Evolutionary conservation across 169 alveolate species (phyloP), one percentile per base, ranked within the genome.

Genomic region (Ichthyophthirius multifiliis): DNA sequence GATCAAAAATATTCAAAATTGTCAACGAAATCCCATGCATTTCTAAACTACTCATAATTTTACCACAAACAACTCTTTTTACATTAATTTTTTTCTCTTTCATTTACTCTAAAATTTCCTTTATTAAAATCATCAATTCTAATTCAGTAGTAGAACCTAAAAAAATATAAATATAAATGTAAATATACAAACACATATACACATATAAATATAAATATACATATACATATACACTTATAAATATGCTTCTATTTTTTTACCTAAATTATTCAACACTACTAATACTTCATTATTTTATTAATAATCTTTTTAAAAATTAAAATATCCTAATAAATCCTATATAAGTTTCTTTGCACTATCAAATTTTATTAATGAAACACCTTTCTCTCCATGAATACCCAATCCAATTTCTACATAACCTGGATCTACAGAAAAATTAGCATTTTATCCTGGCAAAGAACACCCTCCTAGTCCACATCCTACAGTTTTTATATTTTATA

Each of bases 311-410:
- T 55, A 27, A 4, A 55, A 18, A 27, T 55, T 27, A 27, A 55
- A 18, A 0, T 27, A 27, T 5, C 31, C 41, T 1, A 55, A 10
- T 39, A 55, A 27, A 5, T 55, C 71, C 31, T 55, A 9, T 10
- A 55, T 27, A 10, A 55, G 23, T 2, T n/a, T 6, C 10, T 55
- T 4, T 20, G 71, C 71, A 2, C 43, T 10, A 4, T 18, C 62
- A 31, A 75, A 41, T 75, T 85, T 83, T 15, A 65, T 16, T 80
- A 84, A 75, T 71, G 65, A 79, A 65, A 71, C 75, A n/a, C 90
- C 90, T 48, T 85, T 79, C 76, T 85, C 90, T 0, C 90, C 90
- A 48, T 85, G 90, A 76, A 85, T 85, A 16, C 90, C 90, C 32
- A 85, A 44, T 2, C 90, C 90, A 27, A 85, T 27, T 71, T 85